Evolutionary conservation across 805 yeast species (phyloP), one percentile per base, ranked within the genome.

Genomic region (Kodamaea sagamina): DNA sequence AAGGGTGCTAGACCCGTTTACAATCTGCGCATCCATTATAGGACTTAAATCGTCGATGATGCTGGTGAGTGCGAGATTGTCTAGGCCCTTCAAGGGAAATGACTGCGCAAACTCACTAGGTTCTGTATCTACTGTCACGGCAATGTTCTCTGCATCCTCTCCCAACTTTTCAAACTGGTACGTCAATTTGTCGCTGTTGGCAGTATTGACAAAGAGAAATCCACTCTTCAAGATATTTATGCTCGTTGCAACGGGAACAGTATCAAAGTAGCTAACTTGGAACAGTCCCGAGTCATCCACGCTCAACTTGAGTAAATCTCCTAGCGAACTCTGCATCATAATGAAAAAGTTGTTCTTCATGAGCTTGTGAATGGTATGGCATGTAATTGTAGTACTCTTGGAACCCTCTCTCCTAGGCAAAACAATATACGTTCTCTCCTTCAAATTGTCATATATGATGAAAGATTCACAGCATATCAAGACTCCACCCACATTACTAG

Each of bases 131-230:
- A 12, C 34, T 26, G 11, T 13, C 25, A 19, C 22, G 1, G 60
- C 53, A 16, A 55, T 42, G 2, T 63, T 67, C 17, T 72, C 74
- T 10, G 65, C 77, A 17, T 75, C 81, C 36, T 78, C 82, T 1
- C 95, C 96, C 35, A 89, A 65, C 39, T 77, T 77, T 48, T 84
- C 88, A 54, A 92, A 85, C 58, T 89, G 96, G 54, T 82, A 87
- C n/a, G 86, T 67, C 13, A 68, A 61, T 53, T 83, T 86, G 54
- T 84, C 81, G 21, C 84, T 81, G 44, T 68, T 61, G 44, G 83
- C 83, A 6, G 81, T 67, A 47, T 82, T 81, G 1, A 84, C 85
- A 58, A 79, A 86, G 27, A 92, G 53, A 50, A 81, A 85, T 0
- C 98, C 99, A 5, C 86, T 75, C 49, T 77, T 83, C 48, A 89